Percentiles rank a stretch among this genome's conserved stretches.
Evolutionary conservation across 805 yeast species (phyloP).

Genomic region (Metschnikowia matae): DNA sequence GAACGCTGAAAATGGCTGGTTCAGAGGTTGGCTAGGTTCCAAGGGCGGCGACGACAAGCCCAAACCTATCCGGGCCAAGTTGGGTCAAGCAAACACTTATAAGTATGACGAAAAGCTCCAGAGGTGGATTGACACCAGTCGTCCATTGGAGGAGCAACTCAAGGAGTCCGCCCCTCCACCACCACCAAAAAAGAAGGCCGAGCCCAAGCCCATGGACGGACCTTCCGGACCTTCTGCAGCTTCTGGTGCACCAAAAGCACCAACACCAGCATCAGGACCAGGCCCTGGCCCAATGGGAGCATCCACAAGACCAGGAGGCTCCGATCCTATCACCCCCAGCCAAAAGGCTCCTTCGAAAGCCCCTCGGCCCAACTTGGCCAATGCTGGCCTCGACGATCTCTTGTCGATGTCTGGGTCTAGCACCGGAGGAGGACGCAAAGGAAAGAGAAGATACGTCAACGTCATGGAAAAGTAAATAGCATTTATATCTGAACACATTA

Average conservation of each 20-base stretch:
- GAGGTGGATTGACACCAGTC: slow-evolving; percentile 79
- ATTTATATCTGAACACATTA: neutral
- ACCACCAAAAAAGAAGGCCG: slow-evolving; percentile 45
- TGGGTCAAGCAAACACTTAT: slow-evolving; percentile 70
- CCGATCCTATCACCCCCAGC: slow-evolving; percentile 65
- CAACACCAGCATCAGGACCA: slow-evolving; percentile 4
- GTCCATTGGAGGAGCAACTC: slow-evolving; percentile 60
- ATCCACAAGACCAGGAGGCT: slow-evolving; percentile 21
- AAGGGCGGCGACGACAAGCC: slow-evolving; percentile 57
- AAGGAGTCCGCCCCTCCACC: slow-evolving; percentile 61
- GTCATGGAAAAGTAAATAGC: slow-evolving; percentile 13
- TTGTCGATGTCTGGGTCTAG: slow-evolving; percentile 21
- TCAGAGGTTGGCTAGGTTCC: slow-evolving; percentile 35
- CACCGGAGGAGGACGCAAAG: slow-evolving; percentile 13
- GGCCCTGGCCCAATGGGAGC: neutral
- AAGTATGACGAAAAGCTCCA: slow-evolving; percentile 78
- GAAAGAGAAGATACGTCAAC: slow-evolving; percentile 18
- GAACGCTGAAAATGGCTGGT: slow-evolving; percentile 43
- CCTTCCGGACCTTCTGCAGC: slow-evolving; percentile 1
- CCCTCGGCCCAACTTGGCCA: slow-evolving; percentile 25
- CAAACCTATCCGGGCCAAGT: slow-evolving; percentile 68
- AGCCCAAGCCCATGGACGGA: slow-evolving; percentile 1
- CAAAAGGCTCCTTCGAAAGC: slow-evolving; percentile 20
- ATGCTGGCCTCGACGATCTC: slow-evolving; percentile 40
- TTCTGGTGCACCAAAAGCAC: slow-evolving; percentile 10